Evolutionary conservation across 805 yeast species (phyloP).

Genomic region (Lipomyces sp.): DNA sequence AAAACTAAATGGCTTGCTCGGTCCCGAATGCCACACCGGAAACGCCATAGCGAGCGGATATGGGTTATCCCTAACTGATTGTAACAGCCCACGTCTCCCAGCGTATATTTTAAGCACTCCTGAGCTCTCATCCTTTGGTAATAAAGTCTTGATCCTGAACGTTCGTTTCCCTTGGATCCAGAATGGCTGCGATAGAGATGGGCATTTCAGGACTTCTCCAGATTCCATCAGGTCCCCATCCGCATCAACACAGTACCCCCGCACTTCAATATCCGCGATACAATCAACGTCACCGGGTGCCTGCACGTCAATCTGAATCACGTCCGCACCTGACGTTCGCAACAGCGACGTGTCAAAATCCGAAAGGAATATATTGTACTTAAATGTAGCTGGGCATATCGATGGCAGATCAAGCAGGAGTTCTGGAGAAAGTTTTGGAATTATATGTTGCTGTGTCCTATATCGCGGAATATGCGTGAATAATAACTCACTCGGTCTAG

Average conservation of each 20-base stretch:
- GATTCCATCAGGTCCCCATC: conserved; percentile 46
- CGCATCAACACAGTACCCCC: conserved; percentile 32
- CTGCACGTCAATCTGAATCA: conserved; percentile 75
- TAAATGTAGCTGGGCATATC: conserved; percentile 79
- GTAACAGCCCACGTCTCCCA: conserved; percentile 58
- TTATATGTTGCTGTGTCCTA: conserved; percentile 79
- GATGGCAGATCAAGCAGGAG: conserved; percentile 83
- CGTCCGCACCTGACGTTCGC: conserved; percentile 72
- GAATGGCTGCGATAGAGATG: conserved; percentile 75
- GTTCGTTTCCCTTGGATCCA: conserved; percentile 69
- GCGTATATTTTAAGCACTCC: conserved; percentile 80
- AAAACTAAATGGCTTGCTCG: conserved; percentile 62
- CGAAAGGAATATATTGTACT: conserved; percentile 59
- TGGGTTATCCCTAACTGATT: conserved; percentile 29
- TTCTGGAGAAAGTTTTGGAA: conserved; percentile 80
- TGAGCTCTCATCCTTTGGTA: conserved; percentile 69
- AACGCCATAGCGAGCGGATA: conserved; percentile 47
- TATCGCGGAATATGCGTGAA: conserved; percentile 86
- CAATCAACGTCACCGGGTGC: conserved; percentile 76
- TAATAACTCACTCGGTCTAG: conserved; percentile 74
- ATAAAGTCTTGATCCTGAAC: conserved; percentile 77
- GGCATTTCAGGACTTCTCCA: conserved; percentile 48
- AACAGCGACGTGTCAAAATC: conserved; percentile 80
- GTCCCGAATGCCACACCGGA: conserved; percentile 30
- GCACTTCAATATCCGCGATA: conserved; percentile 51